A percentile compares a stretch with the other conserved stretches of the same genome.
Evolutionary conservation across 192 early-diverging fungal genomes (phyloP).

Genomic region (Rhizophlyctis rosea): DNA sequence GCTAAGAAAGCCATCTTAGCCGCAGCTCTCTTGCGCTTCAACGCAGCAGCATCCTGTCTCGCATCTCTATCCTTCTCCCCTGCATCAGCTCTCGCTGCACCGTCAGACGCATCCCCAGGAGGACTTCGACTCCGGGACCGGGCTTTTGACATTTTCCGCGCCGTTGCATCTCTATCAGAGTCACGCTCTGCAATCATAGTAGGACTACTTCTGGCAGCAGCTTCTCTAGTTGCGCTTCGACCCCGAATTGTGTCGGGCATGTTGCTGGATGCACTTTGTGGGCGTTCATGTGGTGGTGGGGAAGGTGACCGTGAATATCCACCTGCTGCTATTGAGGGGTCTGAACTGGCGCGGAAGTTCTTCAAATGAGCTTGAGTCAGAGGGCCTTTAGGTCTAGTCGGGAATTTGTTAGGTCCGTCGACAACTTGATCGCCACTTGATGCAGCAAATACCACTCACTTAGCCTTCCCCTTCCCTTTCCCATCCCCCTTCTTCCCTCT

Average conservation of each 20-base stretch:
- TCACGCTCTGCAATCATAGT: neutral
- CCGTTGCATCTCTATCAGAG: neutral
- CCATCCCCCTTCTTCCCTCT: constrained; percentile 2
- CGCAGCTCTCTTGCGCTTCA: constrained; percentile 26
- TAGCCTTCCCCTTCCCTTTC: neutral
- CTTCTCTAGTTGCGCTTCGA: no score
- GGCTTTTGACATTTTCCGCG: neutral
- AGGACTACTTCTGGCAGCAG: neutral
- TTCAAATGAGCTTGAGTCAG: no score
- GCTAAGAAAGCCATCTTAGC: constrained; percentile 26
- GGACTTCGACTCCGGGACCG: neutral
- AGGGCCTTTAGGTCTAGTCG: no score
- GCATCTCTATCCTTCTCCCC: neutral
- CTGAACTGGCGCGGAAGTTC: no score
- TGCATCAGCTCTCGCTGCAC: neutral
- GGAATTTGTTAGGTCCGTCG: no score
- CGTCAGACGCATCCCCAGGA: neutral
- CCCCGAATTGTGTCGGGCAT: neutral
- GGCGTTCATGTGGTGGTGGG: neutral
- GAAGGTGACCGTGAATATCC: neutral
- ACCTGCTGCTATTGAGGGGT: no score
- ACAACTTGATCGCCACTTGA: no score
- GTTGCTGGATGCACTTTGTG: neutral
- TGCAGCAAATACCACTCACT: no score
- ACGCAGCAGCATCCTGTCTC: constrained; percentile 8